Percentiles rank a stretch among this genome's conserved stretches.
phyloP scores from a whole-genome alignment of 768 basidiomycete species.

The Hirschioporus abietinus region DNA sequence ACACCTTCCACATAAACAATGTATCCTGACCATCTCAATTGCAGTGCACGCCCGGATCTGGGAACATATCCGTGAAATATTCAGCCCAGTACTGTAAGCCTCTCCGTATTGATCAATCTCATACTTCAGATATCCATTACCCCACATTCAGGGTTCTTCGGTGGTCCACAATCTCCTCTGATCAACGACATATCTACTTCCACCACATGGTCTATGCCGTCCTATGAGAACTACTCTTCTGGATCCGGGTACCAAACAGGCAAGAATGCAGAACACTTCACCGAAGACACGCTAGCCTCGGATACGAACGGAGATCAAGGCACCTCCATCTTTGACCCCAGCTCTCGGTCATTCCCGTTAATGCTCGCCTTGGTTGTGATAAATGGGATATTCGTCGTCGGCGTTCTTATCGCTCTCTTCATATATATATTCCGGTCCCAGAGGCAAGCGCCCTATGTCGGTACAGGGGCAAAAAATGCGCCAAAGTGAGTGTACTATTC shows the following conservation, averaged over 20 bases:
- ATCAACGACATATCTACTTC: neutral
- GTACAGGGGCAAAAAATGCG: neutral
- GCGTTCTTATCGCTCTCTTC: neutral
- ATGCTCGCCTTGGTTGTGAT: neutral
- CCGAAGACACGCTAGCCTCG: neutral
- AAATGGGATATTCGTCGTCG: neutral
- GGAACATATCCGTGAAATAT: slow-evolving; percentile 44
- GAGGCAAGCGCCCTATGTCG: neutral
- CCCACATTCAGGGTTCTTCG: neutral
- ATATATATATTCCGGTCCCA: neutral
- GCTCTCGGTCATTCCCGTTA: neutral
- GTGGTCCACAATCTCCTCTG: neutral
- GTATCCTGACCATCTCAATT: neutral
- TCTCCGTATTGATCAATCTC: neutral
- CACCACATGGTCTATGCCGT: neutral
- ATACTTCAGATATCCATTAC: neutral
- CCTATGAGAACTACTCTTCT: neutral
- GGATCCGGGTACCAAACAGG: neutral
- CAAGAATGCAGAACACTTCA: neutral
- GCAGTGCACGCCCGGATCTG: slow-evolving; percentile 30
- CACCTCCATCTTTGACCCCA: neutral
- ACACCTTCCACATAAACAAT: too few species aligned
- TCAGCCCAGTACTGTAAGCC: slow-evolving; percentile 42
- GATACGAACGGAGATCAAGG: neutral
- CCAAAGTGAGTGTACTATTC: neutral